Evolutionary conservation across 2,329 filamentous ascomycete species (phyloP).

Genomic region (Nakataea oryzae): DNA sequence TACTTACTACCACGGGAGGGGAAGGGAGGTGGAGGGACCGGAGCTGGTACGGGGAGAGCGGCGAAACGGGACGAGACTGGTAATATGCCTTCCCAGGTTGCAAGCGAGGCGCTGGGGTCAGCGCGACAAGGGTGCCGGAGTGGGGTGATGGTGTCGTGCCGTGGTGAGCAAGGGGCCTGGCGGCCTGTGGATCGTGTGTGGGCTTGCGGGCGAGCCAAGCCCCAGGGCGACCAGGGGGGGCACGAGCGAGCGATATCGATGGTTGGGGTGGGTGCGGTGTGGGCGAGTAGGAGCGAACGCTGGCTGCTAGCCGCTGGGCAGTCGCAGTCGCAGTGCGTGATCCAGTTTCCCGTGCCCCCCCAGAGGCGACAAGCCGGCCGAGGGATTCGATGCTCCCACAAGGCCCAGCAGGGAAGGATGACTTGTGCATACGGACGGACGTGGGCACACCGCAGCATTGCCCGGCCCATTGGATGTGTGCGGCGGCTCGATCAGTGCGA

Average conservation of each 20-base stretch:
- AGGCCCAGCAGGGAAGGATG: background rate
- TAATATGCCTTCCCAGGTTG: slow-evolving; percentile 3
- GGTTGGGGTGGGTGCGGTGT: background rate
- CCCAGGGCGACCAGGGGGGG: background rate
- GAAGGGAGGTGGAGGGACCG: background rate
- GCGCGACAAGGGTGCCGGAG: background rate
- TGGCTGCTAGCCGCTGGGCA: background rate
- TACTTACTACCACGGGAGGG: background rate
- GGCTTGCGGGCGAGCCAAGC: background rate
- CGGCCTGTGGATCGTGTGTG: background rate
- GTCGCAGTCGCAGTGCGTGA: background rate
- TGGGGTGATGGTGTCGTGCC: background rate
- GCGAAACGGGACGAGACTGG: background rate
- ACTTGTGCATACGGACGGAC: background rate
- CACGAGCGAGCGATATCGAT: background rate
- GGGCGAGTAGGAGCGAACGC: background rate
- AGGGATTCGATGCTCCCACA: background rate
- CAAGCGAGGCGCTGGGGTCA: background rate
- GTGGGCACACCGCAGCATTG: background rate
- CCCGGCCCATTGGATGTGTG: background rate
- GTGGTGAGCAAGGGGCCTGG: background rate
- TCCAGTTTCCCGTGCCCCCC: background rate
- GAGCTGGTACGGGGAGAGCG: background rate
- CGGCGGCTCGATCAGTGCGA: background rate
- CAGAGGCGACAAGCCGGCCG: background rate